Conservation (phyloP, 2,329 filamentous ascomycete species). For the Zymoseptoria pseudotritici region DNA sequence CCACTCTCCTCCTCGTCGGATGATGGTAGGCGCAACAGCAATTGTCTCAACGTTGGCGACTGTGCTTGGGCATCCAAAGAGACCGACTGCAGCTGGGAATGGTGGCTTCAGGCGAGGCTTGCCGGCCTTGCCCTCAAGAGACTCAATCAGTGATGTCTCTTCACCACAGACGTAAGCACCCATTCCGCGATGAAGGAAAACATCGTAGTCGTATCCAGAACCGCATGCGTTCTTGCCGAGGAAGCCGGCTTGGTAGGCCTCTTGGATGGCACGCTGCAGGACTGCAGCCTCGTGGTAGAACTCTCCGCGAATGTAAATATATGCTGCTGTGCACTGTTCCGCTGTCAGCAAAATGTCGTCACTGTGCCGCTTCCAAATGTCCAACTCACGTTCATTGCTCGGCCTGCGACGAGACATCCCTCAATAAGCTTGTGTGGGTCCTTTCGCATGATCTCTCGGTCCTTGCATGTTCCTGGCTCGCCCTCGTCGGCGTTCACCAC, state of each 20-base stretch:
- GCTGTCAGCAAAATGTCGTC: background rate
- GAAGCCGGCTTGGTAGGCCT: conserved; percentile 87
- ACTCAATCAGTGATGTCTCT: conserved; percentile 97
- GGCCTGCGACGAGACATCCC: conserved; percentile 89
- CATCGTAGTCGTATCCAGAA: conserved; percentile 94
- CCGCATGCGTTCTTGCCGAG: conserved; percentile 98
- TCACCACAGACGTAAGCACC: conserved; percentile 98
- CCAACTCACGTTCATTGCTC: conserved; percentile 73
- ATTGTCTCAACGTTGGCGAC: conserved; percentile 98
- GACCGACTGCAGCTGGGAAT: conserved; percentile 92
- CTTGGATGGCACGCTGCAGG: conserved; percentile 90
- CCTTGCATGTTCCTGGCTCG: conserved; percentile 98
- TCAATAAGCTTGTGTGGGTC: conserved; percentile 98
- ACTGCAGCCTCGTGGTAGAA: conserved; percentile 94
- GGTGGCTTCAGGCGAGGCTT: conserved; percentile 98
- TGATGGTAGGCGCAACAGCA: conserved; percentile 91
- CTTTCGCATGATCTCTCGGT: conserved; percentile 99
- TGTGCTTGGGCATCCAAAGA: conserved; percentile 96
- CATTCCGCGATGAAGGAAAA: conserved; percentile 92
- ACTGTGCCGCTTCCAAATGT: background rate
- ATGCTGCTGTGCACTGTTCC: conserved; percentile 70
- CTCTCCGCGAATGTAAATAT: conserved; percentile 99
- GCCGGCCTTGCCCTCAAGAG: conserved; percentile 94
- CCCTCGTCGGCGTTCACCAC: conserved; percentile 99
- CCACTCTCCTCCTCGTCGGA: conserved; percentile 84